Conservation (phyloP, 352 stramenopile species). For the Pythium folliculosum region DNA sequence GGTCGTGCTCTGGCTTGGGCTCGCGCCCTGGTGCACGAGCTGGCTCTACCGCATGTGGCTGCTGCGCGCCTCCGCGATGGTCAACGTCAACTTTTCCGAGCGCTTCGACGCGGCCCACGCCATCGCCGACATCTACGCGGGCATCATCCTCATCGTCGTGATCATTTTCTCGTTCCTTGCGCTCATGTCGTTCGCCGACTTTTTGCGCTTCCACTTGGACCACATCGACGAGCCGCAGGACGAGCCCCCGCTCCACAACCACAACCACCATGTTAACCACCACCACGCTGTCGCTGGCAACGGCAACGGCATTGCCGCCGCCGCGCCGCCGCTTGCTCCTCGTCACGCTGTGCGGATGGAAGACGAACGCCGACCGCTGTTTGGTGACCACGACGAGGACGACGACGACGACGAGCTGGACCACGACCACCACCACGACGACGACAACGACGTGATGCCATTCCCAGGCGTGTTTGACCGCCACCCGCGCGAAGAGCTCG, state of each 20-base stretch:
- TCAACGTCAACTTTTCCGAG: slow-evolving; percentile 84
- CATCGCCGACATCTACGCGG: slow-evolving; percentile 86
- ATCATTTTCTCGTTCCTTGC: slow-evolving; percentile 95
- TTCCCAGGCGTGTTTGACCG: slow-evolving; percentile 26
- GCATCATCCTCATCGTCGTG: slow-evolving; percentile 88
- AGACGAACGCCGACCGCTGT: background rate
- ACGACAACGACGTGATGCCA: slow-evolving; percentile 11
- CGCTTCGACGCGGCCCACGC: slow-evolving; percentile 72
- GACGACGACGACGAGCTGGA: slow-evolving; percentile 23
- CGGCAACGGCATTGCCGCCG: background rate
- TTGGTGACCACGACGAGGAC: slow-evolving; percentile 22
- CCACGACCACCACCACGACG: background rate
- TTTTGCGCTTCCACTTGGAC: slow-evolving; percentile 91
- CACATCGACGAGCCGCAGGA: slow-evolving; percentile 71
- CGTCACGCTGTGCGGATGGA: background rate
- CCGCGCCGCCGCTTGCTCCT: background rate
- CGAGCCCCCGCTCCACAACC: slow-evolving; percentile 26
- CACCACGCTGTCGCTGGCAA: slow-evolving; percentile 13
- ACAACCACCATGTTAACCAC: slow-evolving; percentile 13
- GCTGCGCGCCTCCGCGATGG: slow-evolving; percentile 80
- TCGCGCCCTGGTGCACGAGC: slow-evolving; percentile 90
- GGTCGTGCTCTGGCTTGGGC: slow-evolving; percentile 82
- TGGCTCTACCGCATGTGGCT: slow-evolving; percentile 96
- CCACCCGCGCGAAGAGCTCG: slow-evolving; percentile 34
- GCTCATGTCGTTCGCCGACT: slow-evolving; percentile 95